Evolutionary conservation across 352 stramenopile genomes (phyloP), one percentile per base, ranked within the genome.

Genomic region (Blastocystis sp.): DNA sequence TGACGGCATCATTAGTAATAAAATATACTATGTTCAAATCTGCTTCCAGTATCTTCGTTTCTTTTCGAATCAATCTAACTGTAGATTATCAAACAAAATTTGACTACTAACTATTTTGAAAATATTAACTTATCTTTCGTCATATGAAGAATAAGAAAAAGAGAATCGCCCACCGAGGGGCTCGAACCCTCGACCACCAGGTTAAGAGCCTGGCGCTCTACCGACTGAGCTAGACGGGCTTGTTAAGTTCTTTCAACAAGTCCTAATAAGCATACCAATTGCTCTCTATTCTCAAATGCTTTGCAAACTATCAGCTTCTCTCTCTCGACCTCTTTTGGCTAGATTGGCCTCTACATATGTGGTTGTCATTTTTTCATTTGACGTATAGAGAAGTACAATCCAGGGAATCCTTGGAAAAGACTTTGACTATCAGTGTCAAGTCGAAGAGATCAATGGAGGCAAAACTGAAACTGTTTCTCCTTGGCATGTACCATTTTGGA

Each of bases 181-280:
- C 63, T 74, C 63, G 63, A 74, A 74, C 63, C 63, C 63, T 43
- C 63, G 63, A 74, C 63, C 63, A 74, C 63, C 35, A 74, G 63
- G 63, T 74, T 74, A 74, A 74, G 63, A 74, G 63, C 63, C 63
- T 74, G 35, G 63, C 63, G 63, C 63, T 74, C 63, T 74, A 74
- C 63, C 63, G 63, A 74, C 63, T 74, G 63, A 74, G 63, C 63
- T 74, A 74, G 63, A 74, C 63, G 63, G 63, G 63, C 63, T 74
- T 74, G 32, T 7, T 74, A 29, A 51, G 0, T 46, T 5, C 35
- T 27, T 51, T 51, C 63, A 24, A 32, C 9, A 12, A 69, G 29
- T 35, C 59, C 24, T 69, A 46, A 37, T 69, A 4, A 69, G 24
- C 16, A 19, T 46, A 9, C 9, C 39, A 63, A 14, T 35, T 4